Conservation (phyloP, 192 early-diverging fungal genomes). For the Podila epicladia region DNA sequence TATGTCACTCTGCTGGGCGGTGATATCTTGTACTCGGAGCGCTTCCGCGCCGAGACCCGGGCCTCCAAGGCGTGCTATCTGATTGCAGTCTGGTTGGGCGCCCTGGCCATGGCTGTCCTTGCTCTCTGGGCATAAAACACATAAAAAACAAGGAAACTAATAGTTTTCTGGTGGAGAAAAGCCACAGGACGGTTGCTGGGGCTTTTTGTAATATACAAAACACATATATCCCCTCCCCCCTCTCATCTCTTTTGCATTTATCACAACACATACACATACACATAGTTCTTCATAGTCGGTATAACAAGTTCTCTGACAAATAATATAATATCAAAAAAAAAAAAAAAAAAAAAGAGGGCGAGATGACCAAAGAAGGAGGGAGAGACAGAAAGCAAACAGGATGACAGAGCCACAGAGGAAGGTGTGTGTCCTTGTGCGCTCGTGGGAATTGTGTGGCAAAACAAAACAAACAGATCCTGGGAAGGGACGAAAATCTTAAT, state of each 20-base stretch:
- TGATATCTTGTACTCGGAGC: slow-evolving; percentile 65
- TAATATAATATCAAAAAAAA: no score
- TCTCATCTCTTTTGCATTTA: neutral
- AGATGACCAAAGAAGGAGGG: no score
- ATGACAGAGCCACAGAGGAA: no score
- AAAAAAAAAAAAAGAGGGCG: no score
- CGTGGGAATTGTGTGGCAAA: no score
- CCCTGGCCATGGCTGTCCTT: slow-evolving; percentile 60
- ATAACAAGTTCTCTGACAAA: no score
- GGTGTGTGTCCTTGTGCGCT: no score
- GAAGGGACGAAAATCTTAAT: no score
- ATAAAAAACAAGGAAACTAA: neutral
- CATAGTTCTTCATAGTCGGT: no score
- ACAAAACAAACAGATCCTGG: no score
- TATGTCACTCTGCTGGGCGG: slow-evolving; percentile 76
- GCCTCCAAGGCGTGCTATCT: slow-evolving; percentile 40
- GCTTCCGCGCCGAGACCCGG: slow-evolving; percentile 27
- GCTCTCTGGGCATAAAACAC: slow-evolving; percentile 67
- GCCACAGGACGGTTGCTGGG: neutral
- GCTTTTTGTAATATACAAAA: neutral
- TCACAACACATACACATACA: no score
- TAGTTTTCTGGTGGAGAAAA: slow-evolving; percentile 5
- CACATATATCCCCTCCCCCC: neutral
- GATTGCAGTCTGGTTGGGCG: slow-evolving; percentile 58
- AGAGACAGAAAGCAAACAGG: no score